These are phyloP conservation scores for Xylariaceae sp. DNA, from an alignment of 2,329 filamentous ascomycete species.

Conservation along the genomic window DNA sequence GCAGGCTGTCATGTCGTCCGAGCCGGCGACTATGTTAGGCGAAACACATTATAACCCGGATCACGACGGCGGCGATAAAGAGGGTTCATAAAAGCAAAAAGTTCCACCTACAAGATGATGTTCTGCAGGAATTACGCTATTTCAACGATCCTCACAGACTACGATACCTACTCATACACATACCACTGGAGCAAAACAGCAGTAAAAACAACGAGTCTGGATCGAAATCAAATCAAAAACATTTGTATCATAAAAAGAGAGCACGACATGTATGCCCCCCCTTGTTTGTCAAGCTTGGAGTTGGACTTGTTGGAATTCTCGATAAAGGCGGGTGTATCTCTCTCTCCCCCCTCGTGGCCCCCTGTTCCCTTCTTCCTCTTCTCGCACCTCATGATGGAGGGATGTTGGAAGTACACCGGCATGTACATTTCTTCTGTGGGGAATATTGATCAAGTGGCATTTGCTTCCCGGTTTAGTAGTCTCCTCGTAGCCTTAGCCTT, in stretches of 20 bases:
- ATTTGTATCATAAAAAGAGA: not conserved
- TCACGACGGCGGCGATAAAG: conserved; percentile 40
- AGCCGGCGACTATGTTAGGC: conserved; percentile 53
- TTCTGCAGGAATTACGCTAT: conserved; percentile 3
- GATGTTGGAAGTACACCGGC: too few relatives aligned
- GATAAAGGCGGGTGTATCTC: not conserved
- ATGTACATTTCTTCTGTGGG: too few relatives aligned
- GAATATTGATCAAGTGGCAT: too few relatives aligned
- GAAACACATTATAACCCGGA: conserved; percentile 68
- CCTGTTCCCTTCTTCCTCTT: too few relatives aligned
- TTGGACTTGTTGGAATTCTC: too few relatives aligned
- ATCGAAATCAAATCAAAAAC: not conserved
- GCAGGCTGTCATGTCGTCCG: conserved; percentile 54
- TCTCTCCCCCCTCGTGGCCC: not conserved
- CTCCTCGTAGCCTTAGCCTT: too few relatives aligned
- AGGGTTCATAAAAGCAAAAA: conserved; percentile 21
- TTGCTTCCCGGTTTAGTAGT: too few relatives aligned
- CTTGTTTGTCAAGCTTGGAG: not conserved
- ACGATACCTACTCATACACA: too few relatives aligned
- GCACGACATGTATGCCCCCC: conserved; percentile 14
- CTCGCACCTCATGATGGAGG: too few relatives aligned
- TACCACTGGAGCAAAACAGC: too few relatives aligned
- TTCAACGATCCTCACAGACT: not conserved
- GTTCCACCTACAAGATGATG: not conserved
- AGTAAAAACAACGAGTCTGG: conserved; percentile 14